Evolutionary conservation across 768 basidiomycete species (phyloP).

Genomic region (Mycena venus): DNA sequence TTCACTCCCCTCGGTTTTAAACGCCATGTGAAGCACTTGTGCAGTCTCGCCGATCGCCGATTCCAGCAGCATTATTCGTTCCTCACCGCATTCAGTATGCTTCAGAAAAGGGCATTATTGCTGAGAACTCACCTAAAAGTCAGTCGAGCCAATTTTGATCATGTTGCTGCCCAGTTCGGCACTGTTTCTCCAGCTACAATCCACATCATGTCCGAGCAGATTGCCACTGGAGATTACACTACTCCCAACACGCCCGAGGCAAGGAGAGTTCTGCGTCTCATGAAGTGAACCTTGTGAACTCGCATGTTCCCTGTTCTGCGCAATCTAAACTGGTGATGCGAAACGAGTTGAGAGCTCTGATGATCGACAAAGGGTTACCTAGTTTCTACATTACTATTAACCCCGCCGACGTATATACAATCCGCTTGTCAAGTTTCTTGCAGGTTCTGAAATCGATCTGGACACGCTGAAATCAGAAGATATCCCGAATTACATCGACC

Average conservation of each 20-base stretch:
- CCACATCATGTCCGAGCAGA: neutral
- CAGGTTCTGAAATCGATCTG: neutral
- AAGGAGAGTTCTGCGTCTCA: neutral
- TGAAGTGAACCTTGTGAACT: neutral
- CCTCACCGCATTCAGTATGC: neutral
- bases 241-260: neutral
- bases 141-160: neutral
- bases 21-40: neutral
- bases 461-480: neutral
- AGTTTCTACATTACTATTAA: slow-evolving; percentile 46
- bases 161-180: neutral
- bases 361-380: neutral
- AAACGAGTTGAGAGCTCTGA: neutral
- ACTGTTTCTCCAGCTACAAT: neutral
- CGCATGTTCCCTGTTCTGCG: neutral
- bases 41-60: neutral
- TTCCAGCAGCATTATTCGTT: neutral
- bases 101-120: neutral
- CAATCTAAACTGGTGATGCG: neutral
- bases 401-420: slow-evolving; percentile 41
- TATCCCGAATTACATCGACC: neutral
- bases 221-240: neutral
- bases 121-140: neutral
- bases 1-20: neutral
- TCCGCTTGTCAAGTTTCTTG: neutral